Evolutionary conservation across 75 land plant genomes (phyloP), one percentile per base, ranked within the genome.

Genomic region (Selaginella tamariscina): DNA sequence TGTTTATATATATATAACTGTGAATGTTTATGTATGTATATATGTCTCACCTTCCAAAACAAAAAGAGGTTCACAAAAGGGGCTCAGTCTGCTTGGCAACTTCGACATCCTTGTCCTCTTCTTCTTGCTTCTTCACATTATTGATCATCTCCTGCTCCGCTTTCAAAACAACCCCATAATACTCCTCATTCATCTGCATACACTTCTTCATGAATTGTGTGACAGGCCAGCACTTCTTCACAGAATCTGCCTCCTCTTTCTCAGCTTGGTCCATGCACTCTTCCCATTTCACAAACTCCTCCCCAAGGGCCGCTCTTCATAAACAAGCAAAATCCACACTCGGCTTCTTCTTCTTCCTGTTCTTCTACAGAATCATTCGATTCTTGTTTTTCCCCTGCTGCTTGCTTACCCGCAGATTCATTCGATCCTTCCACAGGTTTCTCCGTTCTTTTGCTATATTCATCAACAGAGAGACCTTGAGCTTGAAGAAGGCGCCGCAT

Each of bases 251-350:
- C 28, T 80, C 75, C 69, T 67, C 66, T 57, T 78, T 72, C 80
- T 91, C 96, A 5, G 85, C 86, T 29, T 73, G 78, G 56, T 91
- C 86, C 0, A 88, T 74, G 69, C 96, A 91, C 32, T 83, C 81
- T 74, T 91, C 93, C 96, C 96, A 91, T 18, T 75, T 78, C 1
- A 78, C 69, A 68, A 91, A 91, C 24, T 56, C 49, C 93, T 54
- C 70, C 82, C 71, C 97, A 91, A 2, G 87, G 96, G 5, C 97
- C 97, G 0, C 77, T 81, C 62, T 91, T 91, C 97, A 91, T 91
- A 65, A 86, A 91, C 67, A 86, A 62, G 56, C 97, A 91, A 69
- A 91, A 91, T 28, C 87, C 87, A 33, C 97, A 91, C 72, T 88
- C 96, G 23, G 71, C 83, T 24, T 78, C 77, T 5, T 5, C 49